Conservation (phyloP, 2,329 filamentous ascomycete species). For the Dactylonectria estremocensis region DNA sequence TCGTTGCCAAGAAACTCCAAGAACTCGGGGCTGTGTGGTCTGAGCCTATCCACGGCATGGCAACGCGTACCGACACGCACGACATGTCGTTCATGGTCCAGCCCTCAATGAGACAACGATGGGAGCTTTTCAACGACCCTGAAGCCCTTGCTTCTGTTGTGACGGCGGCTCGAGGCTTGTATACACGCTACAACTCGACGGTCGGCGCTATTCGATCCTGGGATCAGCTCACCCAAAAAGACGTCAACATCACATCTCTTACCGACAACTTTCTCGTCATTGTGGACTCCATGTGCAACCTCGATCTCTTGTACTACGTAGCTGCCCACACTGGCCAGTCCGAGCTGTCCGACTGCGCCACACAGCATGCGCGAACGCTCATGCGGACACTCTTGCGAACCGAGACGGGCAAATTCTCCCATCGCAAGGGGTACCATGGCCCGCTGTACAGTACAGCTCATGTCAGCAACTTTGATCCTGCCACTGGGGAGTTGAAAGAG, state of each 20-base stretch:
- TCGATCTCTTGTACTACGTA: conserved; percentile 56
- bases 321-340: conserved; percentile 50
- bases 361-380: conserved; percentile 59
- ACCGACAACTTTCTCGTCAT: conserved; percentile 58
- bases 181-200: conserved; percentile 58
- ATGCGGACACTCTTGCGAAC: conserved; percentile 58
- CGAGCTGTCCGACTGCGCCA: conserved; percentile 48
- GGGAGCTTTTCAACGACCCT: conserved; percentile 60
- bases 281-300: conserved; percentile 60
- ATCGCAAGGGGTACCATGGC: conserved; percentile 20
- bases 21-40: conserved; percentile 51
- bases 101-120: conserved; percentile 63
- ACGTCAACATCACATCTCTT: conserved; percentile 51
- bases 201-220: conserved; percentile 66
- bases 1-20: conserved; percentile 40
- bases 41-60: conserved; percentile 52
- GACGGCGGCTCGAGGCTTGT: conserved; percentile 61
- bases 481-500: conserved; percentile 59
- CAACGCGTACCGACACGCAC: conserved; percentile 64
- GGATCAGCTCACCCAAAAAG: conserved; percentile 56
- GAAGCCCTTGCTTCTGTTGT: conserved; percentile 58
- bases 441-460: conserved; percentile 59
- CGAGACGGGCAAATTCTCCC: conserved; percentile 44
- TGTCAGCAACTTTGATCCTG: conserved; percentile 64
- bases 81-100: conserved; percentile 70